A percentile compares a stretch with the other conserved stretches of the same genome.
phyloP scores from a whole-genome alignment of 2,329 filamentous ascomycete species.

The Didymella segeticola region DNA sequence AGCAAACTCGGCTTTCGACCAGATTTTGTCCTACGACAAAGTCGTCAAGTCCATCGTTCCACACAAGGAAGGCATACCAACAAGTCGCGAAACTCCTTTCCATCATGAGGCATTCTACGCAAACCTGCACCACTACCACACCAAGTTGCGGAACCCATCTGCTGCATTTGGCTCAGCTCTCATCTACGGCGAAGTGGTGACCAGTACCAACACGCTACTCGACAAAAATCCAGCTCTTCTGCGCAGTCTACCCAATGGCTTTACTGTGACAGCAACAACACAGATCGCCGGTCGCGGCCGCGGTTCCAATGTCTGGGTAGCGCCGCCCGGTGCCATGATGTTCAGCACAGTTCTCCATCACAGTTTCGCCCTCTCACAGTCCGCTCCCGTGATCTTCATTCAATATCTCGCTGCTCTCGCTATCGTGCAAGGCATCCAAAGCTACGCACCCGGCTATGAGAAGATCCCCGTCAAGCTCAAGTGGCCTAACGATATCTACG shows the following conservation, averaged over 20 bases:
- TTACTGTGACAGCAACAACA: slow-evolving; percentile 84
- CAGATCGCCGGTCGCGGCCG: slow-evolving; percentile 89
- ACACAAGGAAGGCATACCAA: slow-evolving; percentile 70
- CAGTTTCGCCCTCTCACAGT: slow-evolving; percentile 71
- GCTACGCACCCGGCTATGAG: slow-evolving; percentile 78
- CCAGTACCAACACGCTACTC: slow-evolving; percentile 90
- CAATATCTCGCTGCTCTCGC: slow-evolving; percentile 93
- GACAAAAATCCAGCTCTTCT: slow-evolving; percentile 90
- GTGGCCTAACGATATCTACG: slow-evolving; percentile 92
- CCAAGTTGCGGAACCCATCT: slow-evolving; percentile 61
- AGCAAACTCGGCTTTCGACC: slow-evolving; percentile 53
- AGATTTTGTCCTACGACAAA: slow-evolving; percentile 75
- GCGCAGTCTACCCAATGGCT: slow-evolving; percentile 78
- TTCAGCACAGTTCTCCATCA: slow-evolving; percentile 91
- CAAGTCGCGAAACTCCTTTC: slow-evolving; percentile 80
- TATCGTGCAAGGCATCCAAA: slow-evolving; percentile 80
- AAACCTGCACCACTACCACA: slow-evolving; percentile 72
- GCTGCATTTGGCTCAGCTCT: slow-evolving; percentile 76
- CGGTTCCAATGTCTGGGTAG: slow-evolving; percentile 93
- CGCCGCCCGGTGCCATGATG: slow-evolving; percentile 83
- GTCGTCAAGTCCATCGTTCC: slow-evolving; percentile 76
- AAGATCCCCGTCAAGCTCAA: slow-evolving; percentile 84
- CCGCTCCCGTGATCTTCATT: slow-evolving; percentile 86
- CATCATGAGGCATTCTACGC: slow-evolving; percentile 81
- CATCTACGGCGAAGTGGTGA: slow-evolving; percentile 90